Evolutionary conservation across 2,329 filamentous ascomycete species (phyloP).

Genomic region (Penicillium carneum): DNA sequence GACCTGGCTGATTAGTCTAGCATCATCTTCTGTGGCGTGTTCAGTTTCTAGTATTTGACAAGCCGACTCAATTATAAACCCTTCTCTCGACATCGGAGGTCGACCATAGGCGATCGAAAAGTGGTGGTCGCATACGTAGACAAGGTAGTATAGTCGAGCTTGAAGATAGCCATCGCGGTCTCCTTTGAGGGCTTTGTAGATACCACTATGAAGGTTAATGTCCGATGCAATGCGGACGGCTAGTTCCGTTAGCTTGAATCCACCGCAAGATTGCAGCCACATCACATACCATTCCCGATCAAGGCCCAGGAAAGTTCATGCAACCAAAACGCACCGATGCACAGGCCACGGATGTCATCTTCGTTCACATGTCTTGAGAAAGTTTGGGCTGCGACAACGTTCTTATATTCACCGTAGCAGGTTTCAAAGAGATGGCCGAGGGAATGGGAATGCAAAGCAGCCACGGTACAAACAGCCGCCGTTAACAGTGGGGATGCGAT

Average conservation of each 20-base stretch:
- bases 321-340: slow-evolving; percentile 60
- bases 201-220: slow-evolving; percentile 36
- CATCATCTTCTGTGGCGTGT: slow-evolving; percentile 44
- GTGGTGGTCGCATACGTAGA: slow-evolving; percentile 52
- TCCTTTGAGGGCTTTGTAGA: slow-evolving; percentile 34
- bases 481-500: slow-evolving; percentile 54
- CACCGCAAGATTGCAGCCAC: neutral
- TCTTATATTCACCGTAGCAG: slow-evolving; percentile 55
- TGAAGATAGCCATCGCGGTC: slow-evolving; percentile 34
- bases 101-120: slow-evolving; percentile 49
- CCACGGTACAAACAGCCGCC: slow-evolving; percentile 55
- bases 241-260: slow-evolving; percentile 12
- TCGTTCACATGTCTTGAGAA: slow-evolving; percentile 55
- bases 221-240: slow-evolving; percentile 36
- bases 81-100: slow-evolving; percentile 46
- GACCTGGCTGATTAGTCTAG: slow-evolving; percentile 46
- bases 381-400: slow-evolving; percentile 53
- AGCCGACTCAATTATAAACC: slow-evolving; percentile 42
- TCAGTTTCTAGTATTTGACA: slow-evolving; percentile 39
- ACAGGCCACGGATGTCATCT: slow-evolving; percentile 57
- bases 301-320: slow-evolving; percentile 51
- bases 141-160: slow-evolving; percentile 44
- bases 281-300: slow-evolving; percentile 22
- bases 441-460: slow-evolving; percentile 52
- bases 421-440: slow-evolving; percentile 38